Base-by-base conservation (phyloP, 768 basidiomycete species). In the Multifurca ochricompacta region DNA sequence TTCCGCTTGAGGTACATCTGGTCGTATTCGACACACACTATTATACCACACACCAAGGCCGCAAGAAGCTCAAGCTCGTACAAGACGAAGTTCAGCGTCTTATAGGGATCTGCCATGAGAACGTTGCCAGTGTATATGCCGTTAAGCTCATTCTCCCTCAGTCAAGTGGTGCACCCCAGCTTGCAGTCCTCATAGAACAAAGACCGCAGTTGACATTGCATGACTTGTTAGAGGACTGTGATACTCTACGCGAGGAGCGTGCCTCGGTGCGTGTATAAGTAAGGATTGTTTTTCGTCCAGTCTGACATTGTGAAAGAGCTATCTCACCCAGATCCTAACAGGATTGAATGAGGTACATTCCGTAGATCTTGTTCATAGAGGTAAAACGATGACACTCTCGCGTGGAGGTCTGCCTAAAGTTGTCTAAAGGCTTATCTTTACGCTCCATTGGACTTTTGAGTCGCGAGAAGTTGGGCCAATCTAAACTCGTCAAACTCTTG, bases 211-310 rank as follows among this genome's bases (percentile, higher is more conserved):
- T 87, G 53, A 83, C 80, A 0, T 66, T 92, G 27, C 73, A 80
- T 39, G 86, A 90, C 54, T 77, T 92, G 5, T 70, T 93, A n/a
- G 80, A 85, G 57, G 85, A 89, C 61, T 83, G 80, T 48, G 82
- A 86, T 30, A 75, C 72, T n/a, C 69, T 93, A n/a, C 77, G 81
- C 44, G 81, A 87, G 64, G 82, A 83, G 34, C 75, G 85, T 23
- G 84, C 83, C 16, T 74, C 77, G 36, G 87, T 90, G 59, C 48
- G 79, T 60, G 6, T 9, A 23, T 2, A 64, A 16, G 48, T 44
- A 11, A 28, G 59, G 49, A 14, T 31, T 41, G 36, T 36, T n/a
- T 23, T 27, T 35, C 25, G n/a, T 3, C 19, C 35, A 34, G 19
- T 14, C 36, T 49, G 55, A 36, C 18, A 11, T 21, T 30, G 45